These are phyloP conservation scores for Penicillium capsulatum DNA, from an alignment of 2,329 filamentous ascomycete genomes.

Conservation along the genomic window DNA sequence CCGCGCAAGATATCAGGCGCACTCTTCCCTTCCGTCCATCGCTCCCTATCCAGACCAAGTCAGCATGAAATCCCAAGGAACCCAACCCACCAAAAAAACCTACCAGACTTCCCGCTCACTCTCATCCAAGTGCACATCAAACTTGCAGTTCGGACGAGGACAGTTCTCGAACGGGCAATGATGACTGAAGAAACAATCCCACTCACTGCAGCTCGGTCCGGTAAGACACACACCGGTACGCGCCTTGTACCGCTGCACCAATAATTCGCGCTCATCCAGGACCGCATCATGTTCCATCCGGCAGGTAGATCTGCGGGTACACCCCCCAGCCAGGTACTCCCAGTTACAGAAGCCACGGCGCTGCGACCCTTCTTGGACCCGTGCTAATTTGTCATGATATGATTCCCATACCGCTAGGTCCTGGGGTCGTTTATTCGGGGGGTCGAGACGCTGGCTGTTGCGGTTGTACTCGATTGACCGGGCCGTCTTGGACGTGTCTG, in stretches of 20 bases:
- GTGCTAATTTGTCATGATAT: constrained; percentile 1
- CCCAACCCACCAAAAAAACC: not conserved
- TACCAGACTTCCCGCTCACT: constrained; percentile 2
- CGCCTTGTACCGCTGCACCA: constrained; percentile 10
- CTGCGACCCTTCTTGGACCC: not conserved
- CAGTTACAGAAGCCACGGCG: constrained; percentile 11
- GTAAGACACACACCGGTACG: constrained; percentile 5
- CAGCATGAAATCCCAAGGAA: not conserved
- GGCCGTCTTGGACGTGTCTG: not conserved
- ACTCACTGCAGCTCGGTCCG: constrained; percentile 7
- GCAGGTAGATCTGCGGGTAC: constrained; percentile 1
- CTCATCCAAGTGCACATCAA: constrained; percentile 1
- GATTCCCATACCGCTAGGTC: constrained; percentile 2
- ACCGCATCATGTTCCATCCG: constrained; percentile 7
- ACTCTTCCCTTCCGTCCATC: constrained; percentile 5
- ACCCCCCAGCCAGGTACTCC: constrained; percentile 4
- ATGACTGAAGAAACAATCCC: constrained; percentile 12
- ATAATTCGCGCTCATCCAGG: constrained; percentile 6
- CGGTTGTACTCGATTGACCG: constrained; percentile 4
- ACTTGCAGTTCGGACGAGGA: not conserved
- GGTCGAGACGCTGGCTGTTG: constrained; percentile 4
- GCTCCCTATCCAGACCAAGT: constrained; percentile 1
- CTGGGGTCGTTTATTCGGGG: constrained; percentile 1
- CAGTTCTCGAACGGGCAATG: constrained; percentile 11
- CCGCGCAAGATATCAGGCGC: not conserved